Percentiles rank a stretch among this genome's conserved stretches.
Conservation (phyloP, 495 filamentous ascomycete species). For the Neurospora sp. region DNA sequence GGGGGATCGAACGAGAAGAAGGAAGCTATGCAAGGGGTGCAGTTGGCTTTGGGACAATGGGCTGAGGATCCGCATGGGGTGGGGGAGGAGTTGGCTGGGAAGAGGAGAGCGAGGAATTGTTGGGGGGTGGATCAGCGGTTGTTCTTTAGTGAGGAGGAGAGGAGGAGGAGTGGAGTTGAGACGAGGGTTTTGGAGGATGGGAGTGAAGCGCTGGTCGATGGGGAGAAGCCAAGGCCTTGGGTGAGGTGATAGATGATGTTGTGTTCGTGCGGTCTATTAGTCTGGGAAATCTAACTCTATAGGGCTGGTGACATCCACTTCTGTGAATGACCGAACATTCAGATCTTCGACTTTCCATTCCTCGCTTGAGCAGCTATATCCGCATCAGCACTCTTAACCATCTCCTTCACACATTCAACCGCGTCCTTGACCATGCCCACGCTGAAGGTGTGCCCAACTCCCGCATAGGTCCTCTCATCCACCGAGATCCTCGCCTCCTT, state of each 20-base stretch:
- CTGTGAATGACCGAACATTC: not conserved
- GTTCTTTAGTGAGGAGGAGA: constrained; percentile 28
- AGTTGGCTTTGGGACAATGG: constrained; percentile 36
- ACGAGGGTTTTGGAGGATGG: constrained; percentile 14
- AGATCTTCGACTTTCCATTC: constrained; percentile 16
- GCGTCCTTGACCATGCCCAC: constrained; percentile 63
- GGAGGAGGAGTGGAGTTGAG: constrained; percentile 23
- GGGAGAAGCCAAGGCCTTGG: constrained; percentile 22
- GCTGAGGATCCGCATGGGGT: constrained; percentile 37
- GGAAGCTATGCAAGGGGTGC: constrained; percentile 28
- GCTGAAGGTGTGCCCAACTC: constrained; percentile 64
- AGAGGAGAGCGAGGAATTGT: constrained; percentile 39
- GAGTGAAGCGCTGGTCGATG: constrained; percentile 25
- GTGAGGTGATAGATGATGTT: not conserved
- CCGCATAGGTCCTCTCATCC: constrained; percentile 63
- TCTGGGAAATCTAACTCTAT: not conserved
- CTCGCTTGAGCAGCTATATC: not conserved
- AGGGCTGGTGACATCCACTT: not conserved
- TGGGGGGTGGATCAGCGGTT: constrained; percentile 32
- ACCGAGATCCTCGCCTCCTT: constrained; percentile 49
- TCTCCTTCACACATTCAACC: constrained; percentile 52
- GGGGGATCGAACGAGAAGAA: constrained; percentile 13
- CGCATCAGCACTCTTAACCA: constrained; percentile 22
- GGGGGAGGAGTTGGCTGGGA: constrained; percentile 33
- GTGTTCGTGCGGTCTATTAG: not conserved